Percentiles rank a stretch among this genome's conserved stretches.
phyloP scores from a whole-genome alignment of 345 rosid species.

The Dipteronia sinensis region DNA sequence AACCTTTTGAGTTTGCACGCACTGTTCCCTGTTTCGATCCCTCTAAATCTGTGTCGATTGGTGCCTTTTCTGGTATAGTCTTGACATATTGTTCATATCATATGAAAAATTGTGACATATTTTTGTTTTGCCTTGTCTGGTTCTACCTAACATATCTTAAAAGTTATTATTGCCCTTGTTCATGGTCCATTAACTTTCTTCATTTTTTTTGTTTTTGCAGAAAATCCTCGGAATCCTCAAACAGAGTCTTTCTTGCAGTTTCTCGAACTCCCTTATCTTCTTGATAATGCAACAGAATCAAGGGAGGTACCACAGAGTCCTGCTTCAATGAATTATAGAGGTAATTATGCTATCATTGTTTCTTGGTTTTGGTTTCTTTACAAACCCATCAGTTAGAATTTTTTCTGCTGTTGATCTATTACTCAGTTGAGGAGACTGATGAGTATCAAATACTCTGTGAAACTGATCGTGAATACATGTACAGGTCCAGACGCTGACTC shows the following conservation, averaged over 20 bases:
- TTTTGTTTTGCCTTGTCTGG: not conserved
- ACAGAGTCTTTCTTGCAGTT: conserved; percentile 72
- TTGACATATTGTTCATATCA: not conserved
- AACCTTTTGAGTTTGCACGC: conserved; percentile 69
- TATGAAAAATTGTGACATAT: not conserved
- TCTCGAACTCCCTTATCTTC: conserved; percentile 81
- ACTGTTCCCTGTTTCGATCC: conserved; percentile 67
- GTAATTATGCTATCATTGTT: conserved; percentile 29
- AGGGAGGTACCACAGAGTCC: conserved; percentile 31
- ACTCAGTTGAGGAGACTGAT: not conserved
- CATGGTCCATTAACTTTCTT: not conserved
- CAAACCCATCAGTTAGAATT: too few species aligned
- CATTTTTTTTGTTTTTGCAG: conserved; percentile 35
- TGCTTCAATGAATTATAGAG: conserved; percentile 39
- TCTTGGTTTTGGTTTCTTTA: too few species aligned
- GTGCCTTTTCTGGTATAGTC: conserved; percentile 39
- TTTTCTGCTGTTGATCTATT: too few species aligned
- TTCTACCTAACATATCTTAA: not conserved
- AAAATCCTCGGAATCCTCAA: conserved; percentile 65
- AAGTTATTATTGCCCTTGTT: not conserved
- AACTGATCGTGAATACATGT: conserved; percentile 3
- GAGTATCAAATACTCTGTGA: not conserved
- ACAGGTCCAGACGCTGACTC: conserved; percentile 45
- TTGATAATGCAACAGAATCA: conserved; percentile 52
- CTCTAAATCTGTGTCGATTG: conserved; percentile 35